A percentile compares a stretch with the other conserved stretches of the same genome.
Evolutionary conservation across 345 rosid genomes (phyloP).

Genomic region (Capsella bursapastoris): DNA sequence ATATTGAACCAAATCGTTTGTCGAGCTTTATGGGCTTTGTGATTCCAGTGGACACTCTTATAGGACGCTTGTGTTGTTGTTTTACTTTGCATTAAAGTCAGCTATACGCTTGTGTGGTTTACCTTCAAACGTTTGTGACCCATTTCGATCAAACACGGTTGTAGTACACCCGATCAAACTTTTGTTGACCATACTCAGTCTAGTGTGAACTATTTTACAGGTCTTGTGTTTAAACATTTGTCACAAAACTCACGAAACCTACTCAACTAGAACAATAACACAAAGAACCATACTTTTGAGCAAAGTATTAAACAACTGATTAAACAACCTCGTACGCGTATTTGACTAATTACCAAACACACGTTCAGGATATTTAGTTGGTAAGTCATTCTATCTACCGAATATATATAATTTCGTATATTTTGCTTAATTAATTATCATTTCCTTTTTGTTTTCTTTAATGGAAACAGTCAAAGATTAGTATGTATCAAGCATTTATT

Average conservation of each 20-base stretch:
- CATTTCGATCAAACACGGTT: no score
- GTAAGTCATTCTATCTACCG: slow-evolving; percentile 7
- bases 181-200: not conserved
- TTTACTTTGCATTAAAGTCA: not conserved
- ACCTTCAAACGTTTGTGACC: not conserved
- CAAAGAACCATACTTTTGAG: not conserved
- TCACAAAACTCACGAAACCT: not conserved
- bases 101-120: not conserved
- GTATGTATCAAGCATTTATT: slow-evolving; percentile 41
- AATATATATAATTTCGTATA: slow-evolving; percentile 17
- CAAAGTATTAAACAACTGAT: not conserved
- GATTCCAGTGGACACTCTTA: not conserved
- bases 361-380: slow-evolving; percentile 18
- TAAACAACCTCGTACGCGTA: slow-evolving; percentile 40
- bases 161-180: not conserved
- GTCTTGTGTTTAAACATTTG: not conserved
- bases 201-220: not conserved
- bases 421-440: slow-evolving; percentile 4
- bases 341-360: slow-evolving; percentile 31
- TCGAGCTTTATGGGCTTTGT: not conserved
- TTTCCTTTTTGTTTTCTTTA: not conserved
- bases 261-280: not conserved
- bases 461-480: slow-evolving; percentile 27
- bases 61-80: no score
- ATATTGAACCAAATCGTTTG: not conserved